These are phyloP conservation scores for Lojkania enalia DNA, from an alignment of 2,329 filamentous ascomycete genomes.

Conservation along the genomic window DNA sequence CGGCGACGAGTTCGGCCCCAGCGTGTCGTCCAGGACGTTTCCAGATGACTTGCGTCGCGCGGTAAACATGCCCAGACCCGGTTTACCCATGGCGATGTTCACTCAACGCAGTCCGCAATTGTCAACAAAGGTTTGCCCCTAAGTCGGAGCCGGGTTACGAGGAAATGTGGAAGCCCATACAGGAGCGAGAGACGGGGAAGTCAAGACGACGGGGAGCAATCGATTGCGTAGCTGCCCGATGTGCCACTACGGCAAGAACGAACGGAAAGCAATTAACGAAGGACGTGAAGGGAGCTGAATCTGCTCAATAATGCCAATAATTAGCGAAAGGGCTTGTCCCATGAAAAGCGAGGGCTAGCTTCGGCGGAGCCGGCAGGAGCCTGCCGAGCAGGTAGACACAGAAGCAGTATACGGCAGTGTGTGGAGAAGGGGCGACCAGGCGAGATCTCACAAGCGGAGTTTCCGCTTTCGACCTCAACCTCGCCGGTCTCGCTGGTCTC, in stretches of 20 bases:
- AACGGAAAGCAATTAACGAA: no score
- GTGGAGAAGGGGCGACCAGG: no score
- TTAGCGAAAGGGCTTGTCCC: no score
- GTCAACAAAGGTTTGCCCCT: neutral
- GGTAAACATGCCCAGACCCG: constrained; percentile 37
- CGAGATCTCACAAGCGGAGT: no score
- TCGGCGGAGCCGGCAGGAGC: no score
- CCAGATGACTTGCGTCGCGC: constrained; percentile 43
- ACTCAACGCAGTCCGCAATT: neutral
- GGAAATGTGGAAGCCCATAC: neutral
- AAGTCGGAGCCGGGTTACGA: neutral
- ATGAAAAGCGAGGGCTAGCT: no score
- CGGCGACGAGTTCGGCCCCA: constrained; percentile 19
- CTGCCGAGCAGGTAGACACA: no score
- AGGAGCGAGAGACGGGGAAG: neutral
- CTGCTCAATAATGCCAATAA: no score
- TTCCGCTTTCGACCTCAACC: no score
- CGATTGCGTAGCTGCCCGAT: neutral
- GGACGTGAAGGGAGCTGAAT: no score
- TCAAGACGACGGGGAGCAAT: neutral
- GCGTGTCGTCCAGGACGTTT: constrained; percentile 37
- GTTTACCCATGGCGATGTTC: constrained; percentile 33
- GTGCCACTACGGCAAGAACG: neutral
- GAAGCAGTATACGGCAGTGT: no score
- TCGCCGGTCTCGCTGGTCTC: no score